Percentiles rank a stretch among this genome's conserved stretches.
Evolutionary conservation across 164 flowering plant species (phyloP).

Genomic region (Brasenia schreberi): DNA sequence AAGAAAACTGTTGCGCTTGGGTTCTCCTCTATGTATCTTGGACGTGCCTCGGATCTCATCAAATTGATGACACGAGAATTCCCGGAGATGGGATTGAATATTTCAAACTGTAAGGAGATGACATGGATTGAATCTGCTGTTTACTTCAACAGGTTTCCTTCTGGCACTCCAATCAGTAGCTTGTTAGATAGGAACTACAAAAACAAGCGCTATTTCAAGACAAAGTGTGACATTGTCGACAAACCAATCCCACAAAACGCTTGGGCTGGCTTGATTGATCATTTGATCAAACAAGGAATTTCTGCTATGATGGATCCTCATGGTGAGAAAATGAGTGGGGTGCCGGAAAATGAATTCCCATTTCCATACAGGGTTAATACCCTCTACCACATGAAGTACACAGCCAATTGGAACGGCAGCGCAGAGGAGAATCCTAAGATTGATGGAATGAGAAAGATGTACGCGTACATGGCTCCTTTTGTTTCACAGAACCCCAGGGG

Average conservation of each 20-base stretch:
- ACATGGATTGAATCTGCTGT: constrained; percentile 19
- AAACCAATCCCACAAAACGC: constrained; percentile 8
- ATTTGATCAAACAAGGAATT: constrained; percentile 14
- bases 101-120: constrained; percentile 14
- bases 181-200: constrained; percentile 14
- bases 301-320: constrained; percentile 21
- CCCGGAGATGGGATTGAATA: constrained; percentile 11
- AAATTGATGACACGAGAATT: constrained; percentile 4
- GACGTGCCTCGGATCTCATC: constrained; percentile 3
- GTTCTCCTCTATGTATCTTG: constrained; percentile 16
- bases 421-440: constrained; percentile 3
- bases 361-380: constrained; percentile 21
- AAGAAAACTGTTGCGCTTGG: constrained; percentile 9
- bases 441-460: constrained; percentile 14
- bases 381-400: constrained; percentile 15
- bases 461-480: constrained; percentile 11
- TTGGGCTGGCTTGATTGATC: background rate
- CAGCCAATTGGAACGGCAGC: background rate
- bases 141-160: constrained; percentile 9
- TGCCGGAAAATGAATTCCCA: constrained; percentile 7
- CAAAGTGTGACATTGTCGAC: constrained; percentile 16
- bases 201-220: constrained; percentile 15
- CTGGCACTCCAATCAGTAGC: constrained; percentile 8
- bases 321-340: constrained; percentile 16
- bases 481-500: constrained; percentile 15